Percentiles rank a stretch among this genome's conserved stretches.
phyloP scores from a whole-genome alignment of 805 yeast genomes.

The Candida fluviatilis region DNA sequence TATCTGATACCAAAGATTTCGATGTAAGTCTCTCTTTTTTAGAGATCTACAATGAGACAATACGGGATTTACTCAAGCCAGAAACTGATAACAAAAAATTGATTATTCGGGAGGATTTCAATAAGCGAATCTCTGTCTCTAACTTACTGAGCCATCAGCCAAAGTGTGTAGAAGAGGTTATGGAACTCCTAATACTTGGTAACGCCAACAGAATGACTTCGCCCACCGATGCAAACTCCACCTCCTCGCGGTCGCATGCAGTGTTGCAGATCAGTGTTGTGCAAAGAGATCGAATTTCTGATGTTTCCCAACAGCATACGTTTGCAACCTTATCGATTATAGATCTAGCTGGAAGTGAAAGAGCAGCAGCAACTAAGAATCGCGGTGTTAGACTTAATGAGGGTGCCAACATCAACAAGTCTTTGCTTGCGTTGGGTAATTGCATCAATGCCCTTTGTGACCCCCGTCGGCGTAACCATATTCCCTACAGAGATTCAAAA shows the following conservation, averaged over 20 bases:
- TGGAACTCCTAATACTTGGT: constrained; percentile 72
- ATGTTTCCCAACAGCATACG: constrained; percentile 60
- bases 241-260: constrained; percentile 92
- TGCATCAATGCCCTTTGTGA: constrained; percentile 91
- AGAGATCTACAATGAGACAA: constrained; percentile 89
- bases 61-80: constrained; percentile 72
- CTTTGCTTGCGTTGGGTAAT: constrained; percentile 84
- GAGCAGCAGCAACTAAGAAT: constrained; percentile 87
- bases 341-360: constrained; percentile 92
- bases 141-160: constrained; percentile 67
- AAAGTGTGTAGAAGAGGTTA: constrained; percentile 60
- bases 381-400: constrained; percentile 78
- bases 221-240: constrained; percentile 86
- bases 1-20: constrained; percentile 50
- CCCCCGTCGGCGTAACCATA: constrained; percentile 59
- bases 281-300: constrained; percentile 58
- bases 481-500: constrained; percentile 90
- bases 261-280: constrained; percentile 76
- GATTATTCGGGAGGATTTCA: constrained; percentile 68
- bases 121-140: constrained; percentile 62
- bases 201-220: constrained; percentile 76
- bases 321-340: constrained; percentile 82
- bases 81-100: constrained; percentile 42
- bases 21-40: constrained; percentile 69
- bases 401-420: constrained; percentile 91